Conservation (phyloP, 345 rosid species). For the Schrenkiella parvula region DNA sequence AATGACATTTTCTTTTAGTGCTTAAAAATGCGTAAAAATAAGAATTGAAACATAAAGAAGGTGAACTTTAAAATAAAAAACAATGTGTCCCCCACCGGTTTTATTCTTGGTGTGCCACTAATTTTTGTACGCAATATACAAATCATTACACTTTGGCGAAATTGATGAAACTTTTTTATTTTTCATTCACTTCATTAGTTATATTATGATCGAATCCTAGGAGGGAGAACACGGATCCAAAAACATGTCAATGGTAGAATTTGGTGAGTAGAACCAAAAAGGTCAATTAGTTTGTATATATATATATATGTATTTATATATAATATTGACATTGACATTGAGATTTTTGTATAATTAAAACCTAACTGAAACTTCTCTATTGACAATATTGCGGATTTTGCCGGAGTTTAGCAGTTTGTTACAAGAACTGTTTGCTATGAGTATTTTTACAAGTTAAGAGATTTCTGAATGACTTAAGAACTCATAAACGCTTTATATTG, state of each 20-base stretch:
- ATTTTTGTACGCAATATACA: background rate
- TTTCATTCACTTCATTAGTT: background rate
- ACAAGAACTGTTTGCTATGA: background rate
- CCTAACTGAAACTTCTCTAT: background rate
- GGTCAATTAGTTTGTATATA: background rate
- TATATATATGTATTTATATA: too few species aligned
- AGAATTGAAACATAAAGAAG: background rate
- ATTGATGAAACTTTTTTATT: background rate
- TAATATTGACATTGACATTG: too few species aligned
- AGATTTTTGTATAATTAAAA: background rate
- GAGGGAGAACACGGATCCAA: background rate
- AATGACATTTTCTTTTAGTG: background rate
- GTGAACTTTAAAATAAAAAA: background rate
- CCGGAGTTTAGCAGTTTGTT: background rate
- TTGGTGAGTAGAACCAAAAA: background rate
- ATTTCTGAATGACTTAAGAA: background rate
- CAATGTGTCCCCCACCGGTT: slow-evolving; percentile 20
- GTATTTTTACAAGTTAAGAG: background rate
- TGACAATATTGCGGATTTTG: background rate
- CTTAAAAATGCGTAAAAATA: background rate
- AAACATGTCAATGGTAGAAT: background rate
- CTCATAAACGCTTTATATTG: too few species aligned
- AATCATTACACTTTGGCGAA: slow-evolving; percentile 11
- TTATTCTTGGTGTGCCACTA: slow-evolving; percentile 26
- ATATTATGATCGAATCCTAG: background rate